These are phyloP conservation scores for Fusarium robinianum DNA, from an alignment of 2,329 filamentous ascomycete species.

Conservation along the genomic window DNA sequence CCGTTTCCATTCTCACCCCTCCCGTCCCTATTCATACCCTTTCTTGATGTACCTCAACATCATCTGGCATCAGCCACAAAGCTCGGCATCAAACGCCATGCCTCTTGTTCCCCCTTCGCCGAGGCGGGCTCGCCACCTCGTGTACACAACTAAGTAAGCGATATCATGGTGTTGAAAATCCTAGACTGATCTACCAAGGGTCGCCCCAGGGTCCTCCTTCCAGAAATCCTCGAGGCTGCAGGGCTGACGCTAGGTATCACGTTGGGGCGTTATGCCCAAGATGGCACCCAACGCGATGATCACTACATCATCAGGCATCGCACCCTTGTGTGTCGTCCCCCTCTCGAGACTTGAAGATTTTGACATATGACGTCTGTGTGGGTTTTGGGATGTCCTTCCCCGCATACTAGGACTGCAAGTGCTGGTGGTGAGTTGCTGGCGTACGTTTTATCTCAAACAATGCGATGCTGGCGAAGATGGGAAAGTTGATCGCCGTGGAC, in stretches of 20 bases:
- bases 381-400: too few species aligned
- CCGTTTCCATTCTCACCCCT: too few species aligned
- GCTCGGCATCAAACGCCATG: too few species aligned
- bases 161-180: constrained; percentile 2
- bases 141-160: constrained; percentile 5
- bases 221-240: constrained; percentile 24
- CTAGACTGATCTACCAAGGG: constrained; percentile 5
- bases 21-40: too few species aligned
- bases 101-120: background rate
- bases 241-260: constrained; percentile 22
- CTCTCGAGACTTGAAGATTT: background rate
- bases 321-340: constrained; percentile 19
- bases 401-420: too few species aligned
- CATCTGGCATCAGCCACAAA: background rate
- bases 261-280: constrained; percentile 26
- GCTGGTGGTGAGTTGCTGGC: too few species aligned
- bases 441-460: too few species aligned
- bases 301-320: constrained; percentile 32
- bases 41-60: constrained; percentile 9
- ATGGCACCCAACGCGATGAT: constrained; percentile 25
- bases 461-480: too few species aligned
- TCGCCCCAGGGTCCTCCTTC: constrained; percentile 27
- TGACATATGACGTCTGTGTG: too few species aligned
- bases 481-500: too few species aligned
- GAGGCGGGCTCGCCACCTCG: constrained; percentile 7